Evolutionary conservation across 1,284 basidiomycete genomes (phyloP), one percentile per base, ranked within the genome.

Genomic region (Malassezia equina): DNA sequence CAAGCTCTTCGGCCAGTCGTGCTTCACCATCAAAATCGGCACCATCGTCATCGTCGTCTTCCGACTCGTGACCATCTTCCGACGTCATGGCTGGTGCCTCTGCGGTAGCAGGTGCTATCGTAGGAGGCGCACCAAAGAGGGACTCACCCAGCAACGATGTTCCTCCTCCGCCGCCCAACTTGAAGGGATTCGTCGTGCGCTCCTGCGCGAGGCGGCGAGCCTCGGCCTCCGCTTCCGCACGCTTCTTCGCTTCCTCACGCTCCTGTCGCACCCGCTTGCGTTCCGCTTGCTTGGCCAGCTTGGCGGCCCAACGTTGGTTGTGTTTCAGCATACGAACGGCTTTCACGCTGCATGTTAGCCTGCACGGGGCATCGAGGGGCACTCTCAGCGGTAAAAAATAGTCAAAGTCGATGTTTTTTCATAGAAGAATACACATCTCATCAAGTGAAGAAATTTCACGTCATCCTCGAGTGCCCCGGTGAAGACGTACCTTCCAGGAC

Each of bases 361-460:
- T 25, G 17, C 40, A 41, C 27, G 24, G 1, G 51, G 23, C 49
- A 25, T 13, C 7, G 11, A 44, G 41, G 24, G 33, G 24, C 49
- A 33, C 17, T 23, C 8, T 53, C 51, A 60, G 52, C 31, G 19
- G 36, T 19, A 43, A 51, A 55, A 51, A 33, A 53, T 70, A 66
- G 71, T 73, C 69, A 73, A 73, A 71, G 64, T 60, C 60, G 51
- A 23, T 52, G 59, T 60, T 41, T 57, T 73, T 73, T 71, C 71
- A 67, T 61, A 52, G 19, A 28, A 36, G 17, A 24, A 48, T 54
- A 51, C 58, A 51, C 51, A 56, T 52, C 55, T 49, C 55, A 45
- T 73, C 71, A 73, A 73, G 69, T 73, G 71, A 73, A 73, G 71
- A 73, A 72, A 73, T 71, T 67, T 55, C 25, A 47, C 46, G 52